Base-by-base conservation (phyloP, 2,329 filamentous ascomycete genomes). In the Trichoderma sp. region DNA sequence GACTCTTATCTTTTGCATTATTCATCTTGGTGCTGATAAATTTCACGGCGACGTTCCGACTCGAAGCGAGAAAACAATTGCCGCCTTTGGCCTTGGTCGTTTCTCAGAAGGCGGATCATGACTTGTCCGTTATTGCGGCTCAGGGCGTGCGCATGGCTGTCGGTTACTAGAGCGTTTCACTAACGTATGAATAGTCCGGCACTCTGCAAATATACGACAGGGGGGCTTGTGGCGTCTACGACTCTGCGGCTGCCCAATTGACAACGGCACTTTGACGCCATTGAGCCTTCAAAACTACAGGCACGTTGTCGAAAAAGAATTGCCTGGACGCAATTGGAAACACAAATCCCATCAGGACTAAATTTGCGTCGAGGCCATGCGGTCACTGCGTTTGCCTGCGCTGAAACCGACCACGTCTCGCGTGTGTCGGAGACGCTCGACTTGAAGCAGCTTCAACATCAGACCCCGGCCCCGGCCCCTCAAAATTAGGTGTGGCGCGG, bases 371-470 rank as follows among this genome's bases (percentile, higher is more conserved):
- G 70, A 47, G 67, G 57, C 70, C 70, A 64, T 47, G 43, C 58
- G 58, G 66, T 39, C 55, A 30, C 69, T 66, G 67, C 66, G 32
- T 64, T 23, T 70, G 26, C 20, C 32, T 30, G 58, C n/a, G 32
- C 71, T 80, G 79, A 81, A 80, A 81, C 79, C 69, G 72, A 76
- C 72, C 72, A 34, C 71, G 79, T 80, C 78, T 78, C 79, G 77
- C 73, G 70, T 74, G 55, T 76, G 79, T 80, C 77, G 75, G 78
- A 80, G 76, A 63, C 69, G 71, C 72, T 57, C 63, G 74, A 74
- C 53, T 69, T 79, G 79, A 78, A 74, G 79, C 79, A 77, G 65
- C 47, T 61, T 62, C 67, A 50, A 71, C 65, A 13, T 58, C 69
- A 74, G 72, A 70, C 50, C 63, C 61, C 20, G 50, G 61, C 62